A percentile compares a stretch with the other conserved stretches of the same genome.
These are phyloP conservation scores for Fagopyrum tataricum DNA, from an alignment of 148 eudicot genomes.

Conservation along the genomic window DNA sequence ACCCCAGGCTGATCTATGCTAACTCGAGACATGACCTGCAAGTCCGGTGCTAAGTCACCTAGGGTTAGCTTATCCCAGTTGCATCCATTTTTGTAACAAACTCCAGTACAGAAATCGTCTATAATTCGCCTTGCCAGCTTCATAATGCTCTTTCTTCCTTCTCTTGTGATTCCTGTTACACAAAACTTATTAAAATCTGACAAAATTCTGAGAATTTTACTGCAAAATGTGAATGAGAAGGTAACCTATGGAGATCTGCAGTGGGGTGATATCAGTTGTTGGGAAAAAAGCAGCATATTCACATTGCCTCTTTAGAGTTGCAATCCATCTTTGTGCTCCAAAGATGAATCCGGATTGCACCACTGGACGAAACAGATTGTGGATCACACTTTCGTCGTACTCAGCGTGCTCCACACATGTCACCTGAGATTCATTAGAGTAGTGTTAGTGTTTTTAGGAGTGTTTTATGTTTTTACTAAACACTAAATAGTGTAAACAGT, in stretches of 20 bases:
- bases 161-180: slow-evolving; percentile 21
- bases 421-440: slow-evolving; percentile 56
- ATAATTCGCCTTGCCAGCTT: slow-evolving; percentile 40
- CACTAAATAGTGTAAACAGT: too few species aligned
- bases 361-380: slow-evolving; percentile 44
- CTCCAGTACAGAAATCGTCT: slow-evolving; percentile 31
- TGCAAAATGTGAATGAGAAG: background rate
- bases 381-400: slow-evolving; percentile 48
- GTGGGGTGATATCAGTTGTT: slow-evolving; percentile 21
- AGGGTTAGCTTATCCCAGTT: slow-evolving; percentile 33
- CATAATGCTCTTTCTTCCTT: slow-evolving; percentile 28
- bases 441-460: too few species aligned
- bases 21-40: slow-evolving; percentile 30
- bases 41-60: slow-evolving; percentile 17
- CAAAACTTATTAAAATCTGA: background rate
- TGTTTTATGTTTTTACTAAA: too few species aligned
- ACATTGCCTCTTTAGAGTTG: slow-evolving; percentile 55
- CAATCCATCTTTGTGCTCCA: slow-evolving; percentile 75
- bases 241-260: background rate
- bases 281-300: slow-evolving; percentile 32
- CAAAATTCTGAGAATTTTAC: background rate
- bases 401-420: slow-evolving; percentile 83
- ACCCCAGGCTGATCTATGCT: slow-evolving; percentile 30
- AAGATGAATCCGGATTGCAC: slow-evolving; percentile 59
- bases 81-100: slow-evolving; percentile 27